These are phyloP conservation scores for Lactifluus piperatus DNA, from an alignment of 768 basidiomycete species.

Conservation along the genomic window DNA sequence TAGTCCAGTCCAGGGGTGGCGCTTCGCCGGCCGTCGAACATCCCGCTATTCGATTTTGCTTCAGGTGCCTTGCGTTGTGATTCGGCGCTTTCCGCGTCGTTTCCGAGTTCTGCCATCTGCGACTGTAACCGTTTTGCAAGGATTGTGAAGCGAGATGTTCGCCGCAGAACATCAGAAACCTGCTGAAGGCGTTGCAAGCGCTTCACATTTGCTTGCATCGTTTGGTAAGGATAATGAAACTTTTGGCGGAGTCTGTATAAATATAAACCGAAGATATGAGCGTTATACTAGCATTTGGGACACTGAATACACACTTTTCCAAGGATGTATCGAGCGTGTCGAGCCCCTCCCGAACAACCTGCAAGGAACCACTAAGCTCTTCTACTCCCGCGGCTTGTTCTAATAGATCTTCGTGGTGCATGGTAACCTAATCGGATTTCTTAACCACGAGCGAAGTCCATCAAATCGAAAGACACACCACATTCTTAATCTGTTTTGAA, in stretches of 20 bases:
- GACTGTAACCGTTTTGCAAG: slow-evolving; percentile 73
- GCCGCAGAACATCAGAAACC: slow-evolving; percentile 75
- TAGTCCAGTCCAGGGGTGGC: slow-evolving; percentile 28
- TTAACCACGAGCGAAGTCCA: not conserved
- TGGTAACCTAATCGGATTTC: slow-evolving; percentile 50
- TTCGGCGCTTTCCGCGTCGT: slow-evolving; percentile 10
- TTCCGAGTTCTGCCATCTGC: slow-evolving; percentile 70
- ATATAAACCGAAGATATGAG: not conserved
- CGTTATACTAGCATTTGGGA: not conserved
- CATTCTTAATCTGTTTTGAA: slow-evolving; percentile 75
- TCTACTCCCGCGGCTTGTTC: slow-evolving; percentile 70
- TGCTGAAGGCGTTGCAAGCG: slow-evolving; percentile 74
- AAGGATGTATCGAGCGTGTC: slow-evolving; percentile 67
- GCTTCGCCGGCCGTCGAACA: slow-evolving; percentile 10
- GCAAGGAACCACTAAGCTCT: slow-evolving; percentile 61
- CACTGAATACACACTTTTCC: slow-evolving; percentile 48
- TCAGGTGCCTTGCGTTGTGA: slow-evolving; percentile 8
- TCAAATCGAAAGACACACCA: slow-evolving; percentile 41
- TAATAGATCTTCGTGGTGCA: slow-evolving; percentile 76
- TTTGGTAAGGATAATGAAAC: slow-evolving; percentile 76
- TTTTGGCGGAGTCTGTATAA: slow-evolving; percentile 64
- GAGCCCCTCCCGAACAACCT: slow-evolving; percentile 58
- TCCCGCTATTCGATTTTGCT: slow-evolving; percentile 12
- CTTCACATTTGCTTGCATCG: slow-evolving; percentile 59
- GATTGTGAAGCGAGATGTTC: slow-evolving; percentile 77